phyloP scores from a whole-genome alignment of 768 basidiomycete genomes.

The Stropharia rugosoannulata region DNA sequence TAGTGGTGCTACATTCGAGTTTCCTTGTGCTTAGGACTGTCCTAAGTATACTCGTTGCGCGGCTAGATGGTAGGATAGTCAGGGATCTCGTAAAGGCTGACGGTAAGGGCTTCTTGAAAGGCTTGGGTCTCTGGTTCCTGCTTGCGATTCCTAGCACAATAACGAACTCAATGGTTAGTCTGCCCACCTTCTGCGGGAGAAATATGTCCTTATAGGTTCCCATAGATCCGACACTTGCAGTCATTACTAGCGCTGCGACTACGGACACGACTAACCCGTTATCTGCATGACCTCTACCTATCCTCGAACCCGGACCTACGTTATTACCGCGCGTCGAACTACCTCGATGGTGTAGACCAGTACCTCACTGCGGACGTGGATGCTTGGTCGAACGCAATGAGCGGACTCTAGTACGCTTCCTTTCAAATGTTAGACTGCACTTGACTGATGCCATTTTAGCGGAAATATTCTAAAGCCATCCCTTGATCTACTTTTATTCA shows the following conservation, averaged over 20 bases:
- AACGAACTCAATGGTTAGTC: conserved; percentile 87
- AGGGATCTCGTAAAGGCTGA: conserved; percentile 87
- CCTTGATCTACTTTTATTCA: conserved; percentile 89
- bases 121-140: conserved; percentile 85
- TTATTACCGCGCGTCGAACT: conserved; percentile 56
- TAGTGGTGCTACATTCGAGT: conserved; percentile 75
- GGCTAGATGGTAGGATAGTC: conserved; percentile 87
- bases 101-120: conserved; percentile 77
- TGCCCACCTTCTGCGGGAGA: neutral
- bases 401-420: conserved; percentile 78
- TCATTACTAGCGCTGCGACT: conserved; percentile 80
- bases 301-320: conserved; percentile 68
- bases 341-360: conserved; percentile 80
- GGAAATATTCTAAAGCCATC: conserved; percentile 93
- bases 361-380: conserved; percentile 93
- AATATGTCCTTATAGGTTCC: neutral
- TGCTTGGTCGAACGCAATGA: conserved; percentile 82
- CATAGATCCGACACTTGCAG: conserved; percentile 85
- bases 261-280: conserved; percentile 84
- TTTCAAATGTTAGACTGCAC: neutral
- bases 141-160: conserved; percentile 92
- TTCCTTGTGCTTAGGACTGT: conserved; percentile 88
- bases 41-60: conserved; percentile 84
- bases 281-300: conserved; percentile 91
- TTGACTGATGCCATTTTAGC: conserved; percentile 34